Conservation (phyloP, 331 rosid genomes). For the Quercus lobata region DNA sequence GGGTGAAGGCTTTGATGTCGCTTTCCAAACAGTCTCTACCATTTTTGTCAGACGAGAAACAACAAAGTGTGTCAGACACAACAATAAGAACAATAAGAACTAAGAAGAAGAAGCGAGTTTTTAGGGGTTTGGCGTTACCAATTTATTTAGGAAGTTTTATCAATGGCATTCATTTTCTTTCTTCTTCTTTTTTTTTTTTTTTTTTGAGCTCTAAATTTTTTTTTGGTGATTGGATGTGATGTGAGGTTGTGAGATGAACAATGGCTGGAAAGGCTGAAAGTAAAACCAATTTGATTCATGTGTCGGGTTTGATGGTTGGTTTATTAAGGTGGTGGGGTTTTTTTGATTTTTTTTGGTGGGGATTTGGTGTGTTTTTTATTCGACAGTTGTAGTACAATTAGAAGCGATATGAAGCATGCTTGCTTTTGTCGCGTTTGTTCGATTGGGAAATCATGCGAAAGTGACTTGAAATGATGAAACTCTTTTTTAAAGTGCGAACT, state of each 20-base stretch:
- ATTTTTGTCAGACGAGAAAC: constrained; percentile 9
- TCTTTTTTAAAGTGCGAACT: neutral
- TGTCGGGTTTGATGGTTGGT: too few relatives aligned
- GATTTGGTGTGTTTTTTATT: neutral
- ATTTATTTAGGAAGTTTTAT: too few relatives aligned
- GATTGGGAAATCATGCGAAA: neutral
- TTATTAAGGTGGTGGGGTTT: too few relatives aligned
- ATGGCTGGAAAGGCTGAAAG: neutral
- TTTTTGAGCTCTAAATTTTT: neutral
- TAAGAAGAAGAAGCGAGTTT: too few relatives aligned
- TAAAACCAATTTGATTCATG: too few relatives aligned
- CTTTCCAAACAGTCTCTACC: constrained; percentile 37
- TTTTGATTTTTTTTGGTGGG: neutral
- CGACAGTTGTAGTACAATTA: too few relatives aligned
- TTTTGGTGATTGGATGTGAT: neutral
- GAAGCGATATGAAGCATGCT: neutral
- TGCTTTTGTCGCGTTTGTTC: neutral
- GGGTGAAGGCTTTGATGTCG: constrained; percentile 45
- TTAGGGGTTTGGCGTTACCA: too few relatives aligned
- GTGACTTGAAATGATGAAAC: neutral
- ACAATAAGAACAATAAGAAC: too few relatives aligned
- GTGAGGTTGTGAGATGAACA: too few relatives aligned
- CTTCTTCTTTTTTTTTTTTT: too few relatives aligned
- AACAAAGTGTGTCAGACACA: too few relatives aligned
- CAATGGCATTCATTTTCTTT: too few relatives aligned